A percentile compares a stretch with the other conserved stretches of the same genome.
These are phyloP conservation scores for Phytophthora colocasiae DNA, from an alignment of 352 stramenopile species.

Conservation along the genomic window DNA sequence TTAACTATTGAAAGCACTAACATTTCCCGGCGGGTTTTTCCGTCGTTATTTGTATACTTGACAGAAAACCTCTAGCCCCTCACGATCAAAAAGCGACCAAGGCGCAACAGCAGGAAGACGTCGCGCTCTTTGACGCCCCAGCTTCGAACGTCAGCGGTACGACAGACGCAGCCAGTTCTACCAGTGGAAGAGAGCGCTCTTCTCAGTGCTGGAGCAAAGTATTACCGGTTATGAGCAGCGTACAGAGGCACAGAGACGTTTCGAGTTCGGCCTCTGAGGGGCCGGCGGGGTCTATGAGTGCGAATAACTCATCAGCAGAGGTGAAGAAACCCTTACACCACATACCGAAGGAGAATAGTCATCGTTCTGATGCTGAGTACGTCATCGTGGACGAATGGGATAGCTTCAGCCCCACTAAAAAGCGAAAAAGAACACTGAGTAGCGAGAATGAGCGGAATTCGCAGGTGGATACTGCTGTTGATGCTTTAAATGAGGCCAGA, in stretches of 20 bases:
- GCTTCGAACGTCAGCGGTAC: constrained; percentile 12
- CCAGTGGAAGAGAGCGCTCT: constrained; percentile 1
- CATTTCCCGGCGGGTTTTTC: too few species aligned
- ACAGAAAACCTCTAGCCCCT: constrained; percentile 5
- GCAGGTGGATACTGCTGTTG: constrained; percentile 1
- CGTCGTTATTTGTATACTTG: too few species aligned
- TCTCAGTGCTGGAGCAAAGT: constrained; percentile 5
- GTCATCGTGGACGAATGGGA: constrained; percentile 15
- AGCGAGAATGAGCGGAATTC: constrained; percentile 1
- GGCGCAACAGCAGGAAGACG: constrained; percentile 19
- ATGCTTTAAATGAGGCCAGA: background rate
- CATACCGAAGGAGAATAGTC: background rate
- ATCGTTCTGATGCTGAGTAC: constrained; percentile 11
- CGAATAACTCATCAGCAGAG: constrained; percentile 4
- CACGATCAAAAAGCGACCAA: constrained; percentile 13
- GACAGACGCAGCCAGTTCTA: background rate
- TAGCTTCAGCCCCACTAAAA: constrained; percentile 11
- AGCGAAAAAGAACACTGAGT: constrained; percentile 17
- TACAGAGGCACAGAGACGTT: constrained; percentile 29
- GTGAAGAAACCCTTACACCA: background rate
- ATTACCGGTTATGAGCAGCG: constrained; percentile 26
- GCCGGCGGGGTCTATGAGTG: background rate
- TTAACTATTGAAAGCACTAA: too few species aligned
- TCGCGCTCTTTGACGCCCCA: constrained; percentile 6
- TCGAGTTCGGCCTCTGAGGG: constrained; percentile 3